Evolutionary conservation across 2,329 filamentous ascomycete species (phyloP).

Genomic region (Pyricularia pennisetigena): DNA sequence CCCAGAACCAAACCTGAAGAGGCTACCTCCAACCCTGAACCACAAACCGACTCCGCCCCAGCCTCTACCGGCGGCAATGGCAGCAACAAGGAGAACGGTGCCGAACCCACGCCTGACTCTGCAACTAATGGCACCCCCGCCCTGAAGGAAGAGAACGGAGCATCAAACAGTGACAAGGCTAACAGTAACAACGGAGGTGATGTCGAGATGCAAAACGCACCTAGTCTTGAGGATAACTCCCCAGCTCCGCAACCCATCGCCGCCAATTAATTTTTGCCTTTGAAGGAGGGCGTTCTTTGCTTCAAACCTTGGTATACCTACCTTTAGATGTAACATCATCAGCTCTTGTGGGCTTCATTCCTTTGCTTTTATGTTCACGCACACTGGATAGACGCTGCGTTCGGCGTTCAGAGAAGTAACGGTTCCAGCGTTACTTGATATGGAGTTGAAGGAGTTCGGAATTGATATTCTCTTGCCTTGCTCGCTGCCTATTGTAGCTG

Average conservation of each 20-base stretch:
- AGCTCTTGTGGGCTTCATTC: background rate
- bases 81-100: conserved; percentile 50
- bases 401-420: background rate
- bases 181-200: conserved; percentile 29
- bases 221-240: conserved; percentile 42
- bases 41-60: conserved; percentile 33
- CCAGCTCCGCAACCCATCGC: conserved; percentile 38
- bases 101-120: background rate
- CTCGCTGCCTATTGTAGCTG: background rate
- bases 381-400: background rate
- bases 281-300: background rate
- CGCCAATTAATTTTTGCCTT: conserved; percentile 25
- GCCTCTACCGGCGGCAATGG: conserved; percentile 28
- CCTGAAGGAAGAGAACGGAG: conserved; percentile 42
- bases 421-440: background rate
- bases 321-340: background rate
- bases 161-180: conserved; percentile 32
- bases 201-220: conserved; percentile 41
- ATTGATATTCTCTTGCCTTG: background rate
- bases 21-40: conserved; percentile 15
- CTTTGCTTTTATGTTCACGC: conserved; percentile 1
- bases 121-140: background rate
- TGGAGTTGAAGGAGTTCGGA: background rate
- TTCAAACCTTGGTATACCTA: background rate
- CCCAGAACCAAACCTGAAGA: conserved; percentile 39